Evolutionary conservation across 148 eudicot genomes (phyloP), one percentile per base, ranked within the genome.

Genomic region (Vaccinium myrtillus): DNA sequence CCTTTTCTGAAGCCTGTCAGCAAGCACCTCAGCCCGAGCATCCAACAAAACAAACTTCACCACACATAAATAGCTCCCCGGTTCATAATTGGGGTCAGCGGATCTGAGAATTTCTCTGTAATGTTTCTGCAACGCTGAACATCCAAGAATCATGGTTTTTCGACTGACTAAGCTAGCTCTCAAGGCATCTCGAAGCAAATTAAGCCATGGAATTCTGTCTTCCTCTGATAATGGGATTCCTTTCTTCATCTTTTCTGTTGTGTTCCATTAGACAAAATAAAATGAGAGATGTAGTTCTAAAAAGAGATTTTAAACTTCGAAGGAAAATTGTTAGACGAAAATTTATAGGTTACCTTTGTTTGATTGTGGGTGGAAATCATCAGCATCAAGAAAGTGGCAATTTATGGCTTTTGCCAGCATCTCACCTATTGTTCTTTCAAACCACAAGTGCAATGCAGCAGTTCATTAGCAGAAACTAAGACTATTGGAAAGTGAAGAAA

Each of bases 191-290:
- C 91, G 85, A 21, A 97, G 84, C 15, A 86, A 65, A 78, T 91
- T 89, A 83, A 97, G 98, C 99, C 99, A 97, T 53, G 99, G 99
- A 27, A 87, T 85, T 5, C 99, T 90, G 58, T 97, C 99, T 80
- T 92, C 95, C 18, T 95, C 98, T 69, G 94, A 85, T 49, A 97
- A 92, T 51, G 99, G 96, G 87, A 94, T 94, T 83, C 99, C 98
- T 73, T 86, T 87, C 84, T 84, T 89, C 99, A 97, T 97, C 92
- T 95, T 97, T 71, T 97, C 99, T 97, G 56, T 48, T 77, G 39
- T 23, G 32, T 77, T 77, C 14, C 65, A 21, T 27, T 32, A 27
- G 7, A 25, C 36, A 67, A 25, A 69, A 69, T 30, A 13, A 67
- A 50, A 8, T 27, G 75, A 43, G 27, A 70, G n/a, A n/a, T 9